phyloP scores from a whole-genome alignment of 305 asterid species.

The Solanum hybrid region DNA sequence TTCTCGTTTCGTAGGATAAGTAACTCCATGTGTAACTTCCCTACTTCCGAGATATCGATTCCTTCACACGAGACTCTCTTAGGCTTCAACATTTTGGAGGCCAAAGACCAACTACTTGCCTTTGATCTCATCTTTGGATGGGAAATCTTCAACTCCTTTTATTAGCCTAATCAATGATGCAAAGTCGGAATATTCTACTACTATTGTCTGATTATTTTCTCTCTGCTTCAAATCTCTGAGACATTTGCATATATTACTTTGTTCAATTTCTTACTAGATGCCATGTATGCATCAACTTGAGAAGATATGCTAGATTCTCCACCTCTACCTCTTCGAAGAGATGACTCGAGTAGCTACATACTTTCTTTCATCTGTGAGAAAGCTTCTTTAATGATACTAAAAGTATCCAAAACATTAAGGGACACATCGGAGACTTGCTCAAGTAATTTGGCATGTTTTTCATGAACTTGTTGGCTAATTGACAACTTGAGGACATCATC shows the following conservation, averaged over 20 bases:
- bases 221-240: not conserved
- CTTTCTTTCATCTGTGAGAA: constrained; percentile 12
- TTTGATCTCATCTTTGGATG: not conserved
- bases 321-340: not conserved
- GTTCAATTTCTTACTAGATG: not conserved
- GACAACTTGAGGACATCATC: not conserved
- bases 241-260: not conserved
- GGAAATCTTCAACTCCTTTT: constrained; percentile 20
- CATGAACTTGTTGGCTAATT: not conserved
- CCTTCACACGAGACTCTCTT: not conserved
- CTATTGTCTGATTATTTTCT: too few relatives aligned
- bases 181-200: not conserved
- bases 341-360: not conserved
- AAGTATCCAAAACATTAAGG: not conserved
- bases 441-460: not conserved
- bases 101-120: not conserved
- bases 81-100: not conserved
- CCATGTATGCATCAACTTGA: not conserved
- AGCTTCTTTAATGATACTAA: not conserved
- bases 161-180: constrained; percentile 10
- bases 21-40: not conserved
- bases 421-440: constrained; percentile 4
- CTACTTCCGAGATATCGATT: not conserved
- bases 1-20: not conserved
- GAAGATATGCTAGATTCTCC: not conserved